Base-by-base conservation (phyloP, 192 early-diverging fungal species). In the Entomortierella beljakovae region DNA sequence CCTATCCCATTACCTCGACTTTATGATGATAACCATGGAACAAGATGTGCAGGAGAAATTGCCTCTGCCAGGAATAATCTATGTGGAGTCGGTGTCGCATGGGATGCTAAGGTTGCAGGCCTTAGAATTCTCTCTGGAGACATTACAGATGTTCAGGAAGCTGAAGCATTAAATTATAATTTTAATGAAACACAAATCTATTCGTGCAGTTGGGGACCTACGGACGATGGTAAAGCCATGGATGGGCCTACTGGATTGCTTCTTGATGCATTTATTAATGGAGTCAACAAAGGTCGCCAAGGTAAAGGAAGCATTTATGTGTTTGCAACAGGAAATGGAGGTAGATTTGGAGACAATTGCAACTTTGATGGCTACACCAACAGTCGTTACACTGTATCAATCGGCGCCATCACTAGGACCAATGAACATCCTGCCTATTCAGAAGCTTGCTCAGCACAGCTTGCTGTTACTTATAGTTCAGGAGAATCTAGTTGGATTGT, bases 361-460 rank as follows among this genome's bases (percentile, higher is more conserved):
- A 98, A 98, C 81, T 95, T 90, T 85, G 96, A 98, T 70, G 96
- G 96, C 15, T 97, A 97, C 83, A 95, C 96, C 28, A 99, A 99
- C 84, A 93, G 91, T 67, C 94, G 96, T 18, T 99, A 95, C 80
- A 98, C 97, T 1, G 91, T 99, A 64, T 96, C 95, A 3, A 92
- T 99, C 13, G 93, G 94, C 6, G 94, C 97, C 28, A 86, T 99
- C 42, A 91, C 94, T 68, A 89, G 92, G 38, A 54, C 81, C 1
- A 92, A 94, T 48, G 55, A 83, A 6, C 95, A 96, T 70, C 95
- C 97, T 6, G 81, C 79, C 46, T 99, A 98, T 72, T 90, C 95
- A 22, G 97, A 99, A 82, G 60, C 76, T 15, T 99, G 97, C 70
- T 87, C 92, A 13, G 97, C 97, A 3, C 94, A 95, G 75, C 80